Base-by-base conservation (phyloP, 129 eudicot genomes). In the Lactuca saligna region DNA sequence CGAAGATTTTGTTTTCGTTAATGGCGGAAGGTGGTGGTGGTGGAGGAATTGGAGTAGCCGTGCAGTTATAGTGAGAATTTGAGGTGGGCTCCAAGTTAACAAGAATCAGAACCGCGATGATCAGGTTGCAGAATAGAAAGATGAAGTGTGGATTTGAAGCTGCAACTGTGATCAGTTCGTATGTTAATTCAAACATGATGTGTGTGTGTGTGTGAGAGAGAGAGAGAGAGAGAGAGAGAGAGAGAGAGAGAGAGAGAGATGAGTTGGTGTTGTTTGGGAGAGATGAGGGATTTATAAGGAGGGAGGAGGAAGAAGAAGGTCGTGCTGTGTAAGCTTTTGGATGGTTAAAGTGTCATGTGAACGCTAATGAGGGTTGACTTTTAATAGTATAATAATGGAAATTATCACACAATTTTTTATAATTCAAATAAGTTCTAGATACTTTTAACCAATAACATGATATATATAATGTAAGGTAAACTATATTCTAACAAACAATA, bases 91-190 rank as follows among this genome's bases (percentile, higher is more conserved):
- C 76, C 15, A 81, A 82, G 82, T 65, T 71, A 3, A 80, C 85
- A 13, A 79, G 74, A 53, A 90, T 82, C n/a, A 90, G 69, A 66
- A 71, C 39, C 29, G 78, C 66, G 9, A 87, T 84, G 80, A 87
- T 80, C 35, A 86, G 53, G 69, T 87, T 90, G 75, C 91, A 86
- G 63, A 87, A 70, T 44, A 88, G 81, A 53, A 90, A 90, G 39
- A 85, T 68, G 7, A 79, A 3, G 51, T 71, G 81, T 54, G 83
- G 77, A 66, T 83, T 85, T 35, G 88, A 66, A 73, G 85, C 74
- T 60, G 76, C 85, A 55, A 75, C 49, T 11, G 73, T 73, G 76
- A 90, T 78, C 78, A 84, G 33, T 73, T 82, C 91, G 60, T 72
- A 58, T 71, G 83, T 57, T 32, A 78, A 64, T 31, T 66, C 63